Evolutionary conservation across 208 protist species (phyloP).

Genomic region (Phytomonas sp.): DNA sequence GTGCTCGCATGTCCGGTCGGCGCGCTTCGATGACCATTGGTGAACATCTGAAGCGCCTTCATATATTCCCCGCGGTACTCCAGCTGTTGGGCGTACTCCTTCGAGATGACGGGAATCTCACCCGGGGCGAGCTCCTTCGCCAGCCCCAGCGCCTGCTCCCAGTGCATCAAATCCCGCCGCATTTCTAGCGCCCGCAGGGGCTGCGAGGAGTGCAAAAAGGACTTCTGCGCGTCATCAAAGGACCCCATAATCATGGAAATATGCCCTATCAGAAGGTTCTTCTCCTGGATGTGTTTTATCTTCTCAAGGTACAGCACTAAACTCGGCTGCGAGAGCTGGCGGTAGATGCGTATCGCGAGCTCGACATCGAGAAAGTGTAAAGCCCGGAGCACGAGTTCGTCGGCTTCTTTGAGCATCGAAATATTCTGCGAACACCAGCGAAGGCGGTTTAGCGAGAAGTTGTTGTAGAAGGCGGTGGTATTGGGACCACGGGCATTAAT

Average conservation of each 20-base stretch:
- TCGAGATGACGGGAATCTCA: constrained; percentile 86
- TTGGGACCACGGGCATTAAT: constrained; percentile 37
- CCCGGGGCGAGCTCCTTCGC: constrained; percentile 88
- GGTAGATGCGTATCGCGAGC: constrained; percentile 90
- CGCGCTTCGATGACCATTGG: constrained; percentile 40
- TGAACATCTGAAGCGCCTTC: constrained; percentile 87
- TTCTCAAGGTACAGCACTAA: constrained; percentile 91
- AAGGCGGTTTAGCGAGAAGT: constrained; percentile 90
- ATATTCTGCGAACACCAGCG: constrained; percentile 85
- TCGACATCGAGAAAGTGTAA: constrained; percentile 91
- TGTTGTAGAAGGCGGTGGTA: constrained; percentile 81
- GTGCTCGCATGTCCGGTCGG: constrained; percentile 78
- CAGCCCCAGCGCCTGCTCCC: constrained; percentile 91
- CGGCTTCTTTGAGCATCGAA: constrained; percentile 60
- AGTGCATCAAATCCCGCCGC: constrained; percentile 96
- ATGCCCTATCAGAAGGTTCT: constrained; percentile 92
- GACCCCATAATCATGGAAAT: constrained; percentile 91
- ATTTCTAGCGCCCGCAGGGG: constrained; percentile 93
- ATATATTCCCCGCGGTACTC: constrained; percentile 93
- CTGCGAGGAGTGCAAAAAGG: constrained; percentile 88
- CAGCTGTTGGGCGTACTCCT: constrained; percentile 93
- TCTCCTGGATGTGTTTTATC: constrained; percentile 90
- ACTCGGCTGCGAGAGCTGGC: constrained; percentile 85
- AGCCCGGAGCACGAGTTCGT: constrained; percentile 85
- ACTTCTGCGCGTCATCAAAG: constrained; percentile 90